Conservation (phyloP, 140 eudicot genomes). For the Bidens hawaiensis region DNA sequence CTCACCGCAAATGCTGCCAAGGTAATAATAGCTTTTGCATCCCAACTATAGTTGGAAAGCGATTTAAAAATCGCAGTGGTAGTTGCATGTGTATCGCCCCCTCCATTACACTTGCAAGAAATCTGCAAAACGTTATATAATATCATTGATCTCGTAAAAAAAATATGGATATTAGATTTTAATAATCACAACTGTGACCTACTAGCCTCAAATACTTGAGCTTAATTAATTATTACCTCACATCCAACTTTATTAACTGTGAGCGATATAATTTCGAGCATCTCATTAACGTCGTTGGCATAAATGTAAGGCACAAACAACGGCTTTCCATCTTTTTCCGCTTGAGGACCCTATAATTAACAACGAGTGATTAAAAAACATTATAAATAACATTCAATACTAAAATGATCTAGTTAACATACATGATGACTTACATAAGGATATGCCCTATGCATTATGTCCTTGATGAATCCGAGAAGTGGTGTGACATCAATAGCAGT, state of each 20-base stretch:
- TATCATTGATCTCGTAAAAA: background rate
- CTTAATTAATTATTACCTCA: constrained; percentile 41
- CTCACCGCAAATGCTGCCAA: constrained; percentile 79
- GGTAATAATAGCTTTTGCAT: constrained; percentile 71
- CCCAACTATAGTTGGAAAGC: constrained; percentile 78
- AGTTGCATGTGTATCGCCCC: constrained; percentile 68
- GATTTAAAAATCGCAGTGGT: constrained; percentile 56
- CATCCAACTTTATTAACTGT: constrained; percentile 61
- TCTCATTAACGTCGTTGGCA: constrained; percentile 42
- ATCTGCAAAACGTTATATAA: constrained; percentile 28
- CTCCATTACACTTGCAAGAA: constrained; percentile 62
- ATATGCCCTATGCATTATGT: constrained; percentile 53
- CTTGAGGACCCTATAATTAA: constrained; percentile 39
- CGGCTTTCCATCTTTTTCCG: constrained; percentile 48
- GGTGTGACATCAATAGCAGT: constrained; percentile 52
- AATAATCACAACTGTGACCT: no score
- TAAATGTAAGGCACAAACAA: no score
- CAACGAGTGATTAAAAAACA: background rate
- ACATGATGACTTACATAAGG: constrained; percentile 24
- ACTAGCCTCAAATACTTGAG: background rate
- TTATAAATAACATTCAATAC: background rate
- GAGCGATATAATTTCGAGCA: constrained; percentile 58
- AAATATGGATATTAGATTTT: no score
- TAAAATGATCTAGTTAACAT: background rate
- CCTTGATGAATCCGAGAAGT: constrained; percentile 60